Base-by-base conservation (phyloP, 139 green algal genomes). In the Microglena sp. region DNA sequence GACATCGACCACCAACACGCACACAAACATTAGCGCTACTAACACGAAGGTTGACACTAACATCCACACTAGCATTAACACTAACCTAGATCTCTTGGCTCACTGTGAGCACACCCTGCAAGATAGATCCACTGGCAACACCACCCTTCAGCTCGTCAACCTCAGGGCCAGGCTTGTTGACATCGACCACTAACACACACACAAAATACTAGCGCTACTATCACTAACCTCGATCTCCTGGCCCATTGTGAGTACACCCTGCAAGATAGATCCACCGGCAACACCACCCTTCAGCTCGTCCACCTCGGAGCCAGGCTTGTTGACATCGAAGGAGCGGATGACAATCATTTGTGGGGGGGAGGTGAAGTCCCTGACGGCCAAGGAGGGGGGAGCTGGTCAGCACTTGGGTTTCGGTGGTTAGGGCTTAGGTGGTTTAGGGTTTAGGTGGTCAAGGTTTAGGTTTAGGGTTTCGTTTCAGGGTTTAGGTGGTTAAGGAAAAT, bases 271-370 rank as follows among this genome's bases (percentile, higher is more conserved):
- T 28, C 94, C 94, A 21, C 94, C 94, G 6, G 94, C 94, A 26
- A 99, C 91, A 44, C 94, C 94, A 29, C 94, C 94, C 77, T 96
- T 90, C 54, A 99, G 81, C 7, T 97, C 91, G 29, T 97, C 91
- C 56, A 98, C 92, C 73, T 94, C 87, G 26, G 89, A 77, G 36
- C 94, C 94, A 1, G 94, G 94, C 82, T 97, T 97, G 86, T 99
- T 99, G 5, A 99, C 94, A 70, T 99, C 94, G 72, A 99, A 99
- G 2, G 94, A 99, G 57, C 94, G 87, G 69, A 99, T 99, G 40
- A 99, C 90, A 65, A 99, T 99, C 94, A 99, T 99, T 75, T 99
- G 91, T 29, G 94, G 90, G 45, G 91, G 82, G 5, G 89, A 96
- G 5, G 73, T 73, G 60, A 99, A 99, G 82, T 99, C 94, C 26